Conservation (phyloP, 768 basidiomycete genomes). For the Polyporus arcularius region DNA sequence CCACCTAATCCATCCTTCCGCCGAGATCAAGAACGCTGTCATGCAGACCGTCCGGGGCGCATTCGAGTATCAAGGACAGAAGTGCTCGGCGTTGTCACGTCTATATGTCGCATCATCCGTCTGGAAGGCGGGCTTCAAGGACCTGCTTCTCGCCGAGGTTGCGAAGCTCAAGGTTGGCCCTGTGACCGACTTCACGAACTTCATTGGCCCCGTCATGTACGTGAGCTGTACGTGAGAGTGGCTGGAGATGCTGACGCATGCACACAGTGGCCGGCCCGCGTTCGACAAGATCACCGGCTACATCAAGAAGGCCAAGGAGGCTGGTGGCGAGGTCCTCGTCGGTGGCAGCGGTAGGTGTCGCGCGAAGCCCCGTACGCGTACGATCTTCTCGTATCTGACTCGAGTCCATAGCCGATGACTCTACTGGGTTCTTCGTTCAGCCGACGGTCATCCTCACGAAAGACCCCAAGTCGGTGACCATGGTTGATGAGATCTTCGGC, state of each 20-base stretch:
- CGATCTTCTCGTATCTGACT: not conserved
- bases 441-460: slow-evolving; percentile 94
- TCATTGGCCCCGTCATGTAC: slow-evolving; percentile 96
- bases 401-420: slow-evolving; percentile 67
- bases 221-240: slow-evolving; percentile 16
- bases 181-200: slow-evolving; percentile 75
- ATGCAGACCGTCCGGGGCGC: slow-evolving; percentile 83
- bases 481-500: slow-evolving; percentile 96
- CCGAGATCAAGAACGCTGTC: slow-evolving; percentile 89
- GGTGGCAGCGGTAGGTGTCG: slow-evolving; percentile 70
- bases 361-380: not conserved
- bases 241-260: not conserved
- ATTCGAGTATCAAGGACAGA: slow-evolving; percentile 98
- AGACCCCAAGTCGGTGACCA: slow-evolving; percentile 85
- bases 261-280: slow-evolving; percentile 71
- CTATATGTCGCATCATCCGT: slow-evolving; percentile 85
- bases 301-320: slow-evolving; percentile 82
- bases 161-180: slow-evolving; percentile 86
- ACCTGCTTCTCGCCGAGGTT: slow-evolving; percentile 70
- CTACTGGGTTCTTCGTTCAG: slow-evolving; percentile 90
- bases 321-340: slow-evolving; percentile 86
- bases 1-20: slow-evolving; percentile 87
- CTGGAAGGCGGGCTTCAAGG: slow-evolving; percentile 88
- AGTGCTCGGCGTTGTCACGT: slow-evolving; percentile 93
- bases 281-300: slow-evolving; percentile 86